phyloP scores from a whole-genome alignment of 805 yeast species.

The Nakazawaea anatomiae region DNA sequence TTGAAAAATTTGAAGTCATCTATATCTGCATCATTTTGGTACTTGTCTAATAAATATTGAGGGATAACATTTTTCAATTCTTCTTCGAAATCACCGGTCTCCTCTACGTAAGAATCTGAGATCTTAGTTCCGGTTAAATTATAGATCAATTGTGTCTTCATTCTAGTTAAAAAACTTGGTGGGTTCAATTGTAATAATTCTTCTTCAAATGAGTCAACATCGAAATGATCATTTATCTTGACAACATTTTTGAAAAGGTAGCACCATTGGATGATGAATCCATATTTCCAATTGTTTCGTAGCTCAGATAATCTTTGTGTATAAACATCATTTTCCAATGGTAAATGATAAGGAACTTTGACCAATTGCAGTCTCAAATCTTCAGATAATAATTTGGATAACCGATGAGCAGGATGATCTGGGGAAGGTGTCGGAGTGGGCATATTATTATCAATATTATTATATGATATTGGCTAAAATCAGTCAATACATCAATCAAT shows the following conservation, averaged over 20 bases:
- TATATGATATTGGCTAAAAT: too few relatives aligned
- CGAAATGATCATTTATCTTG: slow-evolving; percentile 47
- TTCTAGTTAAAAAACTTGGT: slow-evolving; percentile 33
- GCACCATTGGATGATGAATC: slow-evolving; percentile 49
- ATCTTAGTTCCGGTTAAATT: slow-evolving; percentile 30
- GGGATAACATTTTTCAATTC: slow-evolving; percentile 13
- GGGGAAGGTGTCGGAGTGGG: slow-evolving; percentile 3
- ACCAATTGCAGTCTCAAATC: slow-evolving; percentile 30
- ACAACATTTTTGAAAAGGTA: slow-evolving; percentile 45
- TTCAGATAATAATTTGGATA: slow-evolving; percentile 24
- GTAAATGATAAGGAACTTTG: slow-evolving; percentile 31
- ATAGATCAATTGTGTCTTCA: slow-evolving; percentile 36
- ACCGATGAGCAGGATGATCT: slow-evolving; percentile 25
- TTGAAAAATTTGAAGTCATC: slow-evolving; percentile 27
- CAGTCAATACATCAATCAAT: too few relatives aligned
- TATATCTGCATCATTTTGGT: slow-evolving; percentile 14
- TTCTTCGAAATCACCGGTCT: slow-evolving; percentile 20
- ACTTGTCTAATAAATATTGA: slow-evolving; percentile 9
- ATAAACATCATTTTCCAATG: slow-evolving; percentile 33
- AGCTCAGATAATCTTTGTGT: slow-evolving; percentile 21
- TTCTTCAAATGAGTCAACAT: slow-evolving; percentile 55
- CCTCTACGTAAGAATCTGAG: slow-evolving; percentile 15
- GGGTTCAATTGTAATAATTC: slow-evolving; percentile 46
- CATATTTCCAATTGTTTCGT: slow-evolving; percentile 31
- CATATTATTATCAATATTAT: background rate